Percentiles rank a stretch among this genome's conserved stretches.
phyloP scores from a whole-genome alignment of 2,329 filamentous ascomycete species.

The Stachybotrys elegans region DNA sequence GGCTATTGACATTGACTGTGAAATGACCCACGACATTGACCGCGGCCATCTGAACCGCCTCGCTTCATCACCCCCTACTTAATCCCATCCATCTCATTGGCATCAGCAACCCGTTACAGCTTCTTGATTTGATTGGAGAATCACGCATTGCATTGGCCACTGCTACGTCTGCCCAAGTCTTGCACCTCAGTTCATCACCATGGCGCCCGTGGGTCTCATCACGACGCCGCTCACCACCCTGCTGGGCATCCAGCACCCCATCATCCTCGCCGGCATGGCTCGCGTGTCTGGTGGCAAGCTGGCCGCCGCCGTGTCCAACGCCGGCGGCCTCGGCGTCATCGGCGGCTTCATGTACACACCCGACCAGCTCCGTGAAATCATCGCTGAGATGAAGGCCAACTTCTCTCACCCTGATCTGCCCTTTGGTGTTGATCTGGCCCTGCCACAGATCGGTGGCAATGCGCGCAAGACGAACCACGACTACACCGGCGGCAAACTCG shows the following conservation, averaged over 20 bases:
- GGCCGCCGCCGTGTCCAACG: constrained; percentile 83
- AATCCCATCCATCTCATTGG: no score
- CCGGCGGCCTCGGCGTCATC: constrained; percentile 76
- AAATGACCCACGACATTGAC: no score
- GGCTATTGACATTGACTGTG: no score
- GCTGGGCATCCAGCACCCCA: constrained; percentile 79
- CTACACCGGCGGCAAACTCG: constrained; percentile 84
- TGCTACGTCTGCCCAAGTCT: background rate
- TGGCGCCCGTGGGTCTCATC: constrained; percentile 49
- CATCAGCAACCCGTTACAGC: no score
- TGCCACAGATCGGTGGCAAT: constrained; percentile 79
- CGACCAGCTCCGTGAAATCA: constrained; percentile 69
- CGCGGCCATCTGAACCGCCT: no score
- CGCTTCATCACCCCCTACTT: no score
- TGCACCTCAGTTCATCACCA: no score
- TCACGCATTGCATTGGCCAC: no score
- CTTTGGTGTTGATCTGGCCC: constrained; percentile 86
- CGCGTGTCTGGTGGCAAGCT: constrained; percentile 72
- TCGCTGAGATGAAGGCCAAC: constrained; percentile 78
- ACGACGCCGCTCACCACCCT: constrained; percentile 74
- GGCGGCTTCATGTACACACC: constrained; percentile 70
- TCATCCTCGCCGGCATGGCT: constrained; percentile 93
- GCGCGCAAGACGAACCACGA: constrained; percentile 93
- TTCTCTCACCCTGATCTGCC: constrained; percentile 64
- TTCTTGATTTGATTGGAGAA: no score